A percentile compares a stretch with the other conserved stretches of the same genome.
phyloP scores from a whole-genome alignment of 352 stramenopile genomes.

The Plasmopara muralis region DNA sequence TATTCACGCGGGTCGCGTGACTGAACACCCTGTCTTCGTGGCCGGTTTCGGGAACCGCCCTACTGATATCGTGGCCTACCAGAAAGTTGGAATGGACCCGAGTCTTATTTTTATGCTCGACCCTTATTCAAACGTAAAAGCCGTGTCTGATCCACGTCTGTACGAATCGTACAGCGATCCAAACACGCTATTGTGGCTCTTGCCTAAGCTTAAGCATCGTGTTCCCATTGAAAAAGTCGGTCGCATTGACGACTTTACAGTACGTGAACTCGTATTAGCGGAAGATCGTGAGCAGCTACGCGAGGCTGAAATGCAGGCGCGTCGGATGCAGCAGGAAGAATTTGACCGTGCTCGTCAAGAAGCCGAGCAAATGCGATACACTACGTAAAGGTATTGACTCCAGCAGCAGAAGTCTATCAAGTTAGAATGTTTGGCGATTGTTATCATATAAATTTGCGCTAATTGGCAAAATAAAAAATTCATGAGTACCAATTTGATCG shows the following conservation, averaged over 20 bases:
- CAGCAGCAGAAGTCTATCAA: slow-evolving; percentile 24
- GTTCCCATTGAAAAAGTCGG: slow-evolving; percentile 72
- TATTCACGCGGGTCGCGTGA: slow-evolving; percentile 65
- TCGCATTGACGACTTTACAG: slow-evolving; percentile 78
- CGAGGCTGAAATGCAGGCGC: slow-evolving; percentile 54
- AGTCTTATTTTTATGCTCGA: slow-evolving; percentile 79
- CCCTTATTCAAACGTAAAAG: slow-evolving; percentile 68
- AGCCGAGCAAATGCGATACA: slow-evolving; percentile 18
- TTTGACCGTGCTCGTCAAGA: slow-evolving; percentile 38
- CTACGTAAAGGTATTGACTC: slow-evolving; percentile 17
- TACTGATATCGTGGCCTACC: slow-evolving; percentile 73
- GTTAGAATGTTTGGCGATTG: slow-evolving; percentile 10
- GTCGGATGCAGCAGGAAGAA: slow-evolving; percentile 62
- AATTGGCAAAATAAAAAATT: too few species aligned
- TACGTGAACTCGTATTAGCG: slow-evolving; percentile 64
- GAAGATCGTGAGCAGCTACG: slow-evolving; percentile 73
- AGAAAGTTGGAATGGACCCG: slow-evolving; percentile 63
- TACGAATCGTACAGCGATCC: slow-evolving; percentile 81
- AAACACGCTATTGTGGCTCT: slow-evolving; percentile 69
- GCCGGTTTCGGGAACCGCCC: slow-evolving; percentile 81
- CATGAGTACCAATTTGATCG: too few species aligned
- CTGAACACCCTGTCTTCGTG: slow-evolving; percentile 76
- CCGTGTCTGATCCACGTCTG: slow-evolving; percentile 47
- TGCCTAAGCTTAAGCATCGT: slow-evolving; percentile 76
- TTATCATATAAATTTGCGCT: background rate